Evolutionary conservation across 73 alveolate genomes (phyloP).

Genomic region (Diophrys appendiculata): DNA sequence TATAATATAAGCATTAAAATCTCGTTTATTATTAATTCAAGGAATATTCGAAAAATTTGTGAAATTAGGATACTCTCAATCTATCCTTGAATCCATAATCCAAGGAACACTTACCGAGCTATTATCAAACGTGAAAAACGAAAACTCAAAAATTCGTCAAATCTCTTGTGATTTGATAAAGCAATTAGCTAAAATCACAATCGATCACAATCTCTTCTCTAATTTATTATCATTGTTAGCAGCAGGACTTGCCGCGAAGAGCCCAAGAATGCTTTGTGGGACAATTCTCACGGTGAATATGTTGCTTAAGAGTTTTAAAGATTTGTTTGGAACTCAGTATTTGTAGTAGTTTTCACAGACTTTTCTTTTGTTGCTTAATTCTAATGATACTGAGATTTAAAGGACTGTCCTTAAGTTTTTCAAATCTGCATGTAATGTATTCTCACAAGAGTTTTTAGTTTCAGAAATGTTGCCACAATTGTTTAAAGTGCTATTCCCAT

Average conservation of each 20-base stretch:
- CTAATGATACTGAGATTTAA: not conserved
- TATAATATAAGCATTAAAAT: not conserved
- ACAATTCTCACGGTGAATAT: not conserved
- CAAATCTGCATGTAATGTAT: not conserved
- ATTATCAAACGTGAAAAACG: not conserved
- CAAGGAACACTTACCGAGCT: not conserved
- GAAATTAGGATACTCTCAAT: not conserved
- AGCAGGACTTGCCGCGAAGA: not conserved
- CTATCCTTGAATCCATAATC: not conserved
- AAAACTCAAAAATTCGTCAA: not conserved
- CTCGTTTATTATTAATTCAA: not conserved
- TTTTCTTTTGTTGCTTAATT: not conserved
- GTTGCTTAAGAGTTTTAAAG: not conserved
- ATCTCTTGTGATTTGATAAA: not conserved
- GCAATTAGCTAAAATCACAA: not conserved
- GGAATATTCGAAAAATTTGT: not conserved
- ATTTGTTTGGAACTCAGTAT: not conserved
- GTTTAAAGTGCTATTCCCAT: not conserved
- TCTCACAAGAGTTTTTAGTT: not conserved
- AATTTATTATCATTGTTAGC: not conserved
- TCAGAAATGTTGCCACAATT: not conserved
- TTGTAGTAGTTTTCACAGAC: not conserved
- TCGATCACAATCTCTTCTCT: not conserved
- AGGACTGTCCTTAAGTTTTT: slow-evolving; percentile 1
- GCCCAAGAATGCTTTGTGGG: not conserved